Evolutionary conservation across 2,329 filamentous ascomycete genomes (phyloP), one percentile per base, ranked within the genome.

Genomic region (Fusarium pseudonygamai): DNA sequence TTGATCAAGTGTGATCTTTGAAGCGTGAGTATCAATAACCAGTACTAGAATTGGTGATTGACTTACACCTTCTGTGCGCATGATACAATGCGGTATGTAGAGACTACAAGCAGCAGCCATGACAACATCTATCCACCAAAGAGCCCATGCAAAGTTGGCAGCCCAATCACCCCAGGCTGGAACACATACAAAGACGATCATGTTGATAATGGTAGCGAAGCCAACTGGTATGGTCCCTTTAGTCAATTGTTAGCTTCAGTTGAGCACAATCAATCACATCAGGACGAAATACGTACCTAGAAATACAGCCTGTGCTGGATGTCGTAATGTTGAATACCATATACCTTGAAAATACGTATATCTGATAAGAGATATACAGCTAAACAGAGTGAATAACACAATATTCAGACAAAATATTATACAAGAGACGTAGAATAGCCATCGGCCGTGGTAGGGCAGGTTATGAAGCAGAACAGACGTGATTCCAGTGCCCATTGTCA

Each of bases 401-500:
- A 87, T 78, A 71, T 92, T 91, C 16, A 92, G 81, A 7, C 81
- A 80, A 69, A 92, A 91, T 67, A 92, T 85, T 52, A 85, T 75
- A 16, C 88, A 82, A 1, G 88, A 86, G 30, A 91, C 80, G 78
- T 86, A 90, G 71, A 88, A 84, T 2, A 92, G 81, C 83, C 86
- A 88, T 16, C 73, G 69, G 5, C 84, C 83, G 63, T 89, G 84
- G 79, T 89, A 92, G 0, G 90, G 90, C 8, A 92, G 84, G 14
- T 85, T 85, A 67, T 87, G 82, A 9, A 92, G 83, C 10, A 92
- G 82, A 30, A 91, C 84, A 1, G 87, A 87, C 1, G 89, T 86
- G 45, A 92, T 88, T 18, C 90, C 91, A 0, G 90, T 92, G 36
- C 90, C 90, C 90, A 92, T 89, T n/a, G 82, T 87, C 28, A 85